Conservation (phyloP, 768 basidiomycete genomes). For the Dentipellis sp. region DNA sequence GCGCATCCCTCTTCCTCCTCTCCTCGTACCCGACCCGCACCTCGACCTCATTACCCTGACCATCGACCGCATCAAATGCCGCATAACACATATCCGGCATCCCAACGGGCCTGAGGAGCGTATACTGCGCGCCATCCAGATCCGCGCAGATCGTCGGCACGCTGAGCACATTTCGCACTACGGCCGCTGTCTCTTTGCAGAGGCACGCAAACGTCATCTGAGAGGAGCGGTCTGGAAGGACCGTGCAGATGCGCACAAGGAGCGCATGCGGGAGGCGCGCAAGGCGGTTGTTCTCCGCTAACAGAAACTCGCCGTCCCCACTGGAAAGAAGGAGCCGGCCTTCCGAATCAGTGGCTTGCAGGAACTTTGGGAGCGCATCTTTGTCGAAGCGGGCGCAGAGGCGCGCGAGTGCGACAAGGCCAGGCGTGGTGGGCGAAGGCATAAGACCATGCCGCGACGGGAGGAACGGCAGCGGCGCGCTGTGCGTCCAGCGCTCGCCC, state of each 20-base stretch:
- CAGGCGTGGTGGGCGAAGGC: background rate
- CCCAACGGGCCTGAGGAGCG: too few relatives aligned
- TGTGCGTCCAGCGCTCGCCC: background rate
- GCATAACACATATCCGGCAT: too few relatives aligned
- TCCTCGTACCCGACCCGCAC: too few relatives aligned
- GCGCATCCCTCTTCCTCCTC: too few relatives aligned
- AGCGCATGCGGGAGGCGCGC: background rate
- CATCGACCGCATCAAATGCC: too few relatives aligned
- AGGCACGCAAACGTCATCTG: too few relatives aligned
- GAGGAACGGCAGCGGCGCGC: background rate
- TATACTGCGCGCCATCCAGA: too few relatives aligned
- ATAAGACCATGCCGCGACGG: background rate
- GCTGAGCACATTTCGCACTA: too few relatives aligned
- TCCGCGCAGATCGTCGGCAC: too few relatives aligned
- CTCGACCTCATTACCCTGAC: too few relatives aligned
- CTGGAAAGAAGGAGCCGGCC: too few relatives aligned
- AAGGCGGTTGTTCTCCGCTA: background rate
- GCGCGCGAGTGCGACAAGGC: background rate
- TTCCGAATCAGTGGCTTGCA: background rate
- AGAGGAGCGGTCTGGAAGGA: background rate
- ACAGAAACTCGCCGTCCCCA: background rate
- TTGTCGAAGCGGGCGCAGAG: background rate
- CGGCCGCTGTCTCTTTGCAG: too few relatives aligned
- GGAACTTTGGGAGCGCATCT: background rate
- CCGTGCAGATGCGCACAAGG: background rate